Evolutionary conservation across 169 alveolate species (phyloP), one percentile per base, ranked within the genome.

Genomic region (Plasmodium vivax): DNA sequence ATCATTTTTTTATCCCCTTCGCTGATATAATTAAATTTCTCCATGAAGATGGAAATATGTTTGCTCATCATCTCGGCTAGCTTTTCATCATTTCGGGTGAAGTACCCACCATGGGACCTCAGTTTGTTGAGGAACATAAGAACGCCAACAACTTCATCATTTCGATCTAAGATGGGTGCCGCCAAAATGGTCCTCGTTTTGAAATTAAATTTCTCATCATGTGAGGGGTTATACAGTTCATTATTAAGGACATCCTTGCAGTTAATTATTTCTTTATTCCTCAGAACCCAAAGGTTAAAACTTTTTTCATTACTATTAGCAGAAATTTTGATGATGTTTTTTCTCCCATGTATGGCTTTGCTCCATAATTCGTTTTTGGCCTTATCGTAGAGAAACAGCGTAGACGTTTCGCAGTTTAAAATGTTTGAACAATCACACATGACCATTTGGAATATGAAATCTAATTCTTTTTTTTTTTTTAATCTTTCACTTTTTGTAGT

Each of bases 1-100:
- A 85, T 85, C 93, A 85, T 85, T 85, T 85, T 85, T 85, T 85
- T 47, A 56, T 85, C 93, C 6, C 93, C 93, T 27, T 85, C 93
- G 54, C 93, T 85, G 38, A 85, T 85, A 85, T 85, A 85, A 75
- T 85, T 75, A 32, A 85, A 85, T 12, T 85, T 85, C 75, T 85
- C 93, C 93, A 85, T 85, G 74, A 85, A 85, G 14, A 85, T 85
- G 38, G 93, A 85, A 74, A 85, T 85, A 74, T 85, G 93, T 79
- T 85, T 85, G 32, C 93, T 75, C 93, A 85, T 85, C 62, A 85
- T 45, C 62, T 85, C 93, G 19, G 93, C 93, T 75, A 85, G 81
- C 45, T 85, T 85, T 47, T 85, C 93, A 34, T 85, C 93, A 85
- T 85, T 56, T 8, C 82, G 51, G 9, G 93, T 85, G 14, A 85